Percentiles rank a stretch among this genome's conserved stretches.
Conservation (phyloP, 2,329 filamentous ascomycete genomes). For the Claviceps sp. region DNA sequence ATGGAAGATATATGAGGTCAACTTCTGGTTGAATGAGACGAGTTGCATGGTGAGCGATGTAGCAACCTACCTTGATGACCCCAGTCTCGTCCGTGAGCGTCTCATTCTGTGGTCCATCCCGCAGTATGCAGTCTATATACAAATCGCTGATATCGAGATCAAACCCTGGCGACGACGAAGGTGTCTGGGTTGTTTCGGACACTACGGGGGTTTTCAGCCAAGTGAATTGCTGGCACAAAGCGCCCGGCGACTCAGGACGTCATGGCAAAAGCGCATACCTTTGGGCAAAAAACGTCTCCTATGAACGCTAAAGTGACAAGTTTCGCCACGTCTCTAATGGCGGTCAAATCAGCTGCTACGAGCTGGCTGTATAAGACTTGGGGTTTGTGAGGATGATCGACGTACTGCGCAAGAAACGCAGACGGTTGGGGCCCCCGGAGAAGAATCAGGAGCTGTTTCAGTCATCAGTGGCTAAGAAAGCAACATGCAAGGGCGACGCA, state of each 20-base stretch:
- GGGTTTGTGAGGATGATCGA: neutral
- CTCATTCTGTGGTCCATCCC: neutral
- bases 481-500: neutral
- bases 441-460: conserved; percentile 1
- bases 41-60: neutral
- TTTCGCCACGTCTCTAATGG: neutral
- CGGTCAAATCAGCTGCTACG: neutral
- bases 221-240: neutral
- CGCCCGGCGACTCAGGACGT: neutral
- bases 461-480: neutral
- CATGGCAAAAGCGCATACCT: neutral
- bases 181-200: neutral
- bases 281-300: conserved; percentile 3
- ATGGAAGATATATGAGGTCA: neutral
- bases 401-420: conserved; percentile 4
- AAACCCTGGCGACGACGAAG: neutral
- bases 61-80: conserved; percentile 2
- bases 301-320: conserved; percentile 2
- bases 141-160: neutral
- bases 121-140: conserved; percentile 2
- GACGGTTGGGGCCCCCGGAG: neutral
- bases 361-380: neutral
- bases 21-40: neutral
- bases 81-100: conserved; percentile 1
- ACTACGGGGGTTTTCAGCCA: neutral